Evolutionary conservation across 495 filamentous ascomycete species (phyloP).

Genomic region (Pyrenula massariospora): DNA sequence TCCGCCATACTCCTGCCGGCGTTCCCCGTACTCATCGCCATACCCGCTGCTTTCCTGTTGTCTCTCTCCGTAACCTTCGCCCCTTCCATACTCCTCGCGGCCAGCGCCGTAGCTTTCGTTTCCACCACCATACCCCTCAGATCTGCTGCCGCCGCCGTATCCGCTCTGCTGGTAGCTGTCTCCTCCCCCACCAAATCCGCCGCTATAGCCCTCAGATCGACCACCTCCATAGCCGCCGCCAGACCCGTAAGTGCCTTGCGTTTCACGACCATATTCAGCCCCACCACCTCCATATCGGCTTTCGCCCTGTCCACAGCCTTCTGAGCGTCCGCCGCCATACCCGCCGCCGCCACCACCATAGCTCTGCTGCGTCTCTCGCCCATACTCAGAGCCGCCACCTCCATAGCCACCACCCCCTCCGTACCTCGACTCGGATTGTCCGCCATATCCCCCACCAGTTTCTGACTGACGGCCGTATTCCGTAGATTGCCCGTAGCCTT

Average conservation of each 20-base stretch:
- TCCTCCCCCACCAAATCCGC: not conserved
- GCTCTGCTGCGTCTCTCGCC: not conserved
- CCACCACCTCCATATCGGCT: not conserved
- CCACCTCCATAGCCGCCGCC: not conserved
- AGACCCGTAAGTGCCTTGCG: not conserved
- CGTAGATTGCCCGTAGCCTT: not conserved
- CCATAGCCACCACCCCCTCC: not conserved
- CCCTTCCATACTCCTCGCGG: constrained; percentile 4
- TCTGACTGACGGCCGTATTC: no score
- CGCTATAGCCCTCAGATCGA: not conserved
- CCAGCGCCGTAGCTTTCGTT: constrained; percentile 14
- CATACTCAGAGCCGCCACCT: not conserved
- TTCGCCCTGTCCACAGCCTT: not conserved
- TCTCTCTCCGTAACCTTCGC: not conserved
- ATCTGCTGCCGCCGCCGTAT: not conserved
- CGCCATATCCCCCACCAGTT: not conserved
- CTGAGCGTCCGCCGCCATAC: not conserved
- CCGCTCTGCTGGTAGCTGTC: not conserved
- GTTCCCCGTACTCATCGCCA: not conserved
- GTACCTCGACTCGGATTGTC: not conserved
- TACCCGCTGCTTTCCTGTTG: not conserved
- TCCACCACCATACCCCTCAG: constrained; percentile 8
- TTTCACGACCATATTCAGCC: not conserved
- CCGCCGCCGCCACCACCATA: not conserved
- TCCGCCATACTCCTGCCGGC: not conserved